Percentiles rank a stretch among this genome's conserved stretches.
These are phyloP conservation scores for Ogataea pini DNA, from an alignment of 805 yeast genomes.

Conservation along the genomic window DNA sequence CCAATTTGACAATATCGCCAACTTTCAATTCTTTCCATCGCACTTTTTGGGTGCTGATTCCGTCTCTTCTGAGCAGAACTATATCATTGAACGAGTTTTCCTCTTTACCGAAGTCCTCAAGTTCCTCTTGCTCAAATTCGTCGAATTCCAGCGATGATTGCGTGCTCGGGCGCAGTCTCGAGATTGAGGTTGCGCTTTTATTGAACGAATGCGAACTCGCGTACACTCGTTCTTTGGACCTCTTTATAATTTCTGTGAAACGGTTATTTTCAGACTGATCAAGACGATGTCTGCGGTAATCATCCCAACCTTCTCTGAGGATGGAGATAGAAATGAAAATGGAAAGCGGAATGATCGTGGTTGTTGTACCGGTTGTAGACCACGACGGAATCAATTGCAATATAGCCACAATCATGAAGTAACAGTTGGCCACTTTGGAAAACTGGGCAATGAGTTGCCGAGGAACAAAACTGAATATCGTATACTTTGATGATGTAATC, in stretches of 20 bases:
- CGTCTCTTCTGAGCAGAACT: conserved; percentile 18
- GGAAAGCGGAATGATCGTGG: conserved; percentile 87
- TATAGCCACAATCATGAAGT: conserved; percentile 86
- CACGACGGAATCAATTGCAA: conserved; percentile 95
- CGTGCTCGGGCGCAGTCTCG: conserved; percentile 29
- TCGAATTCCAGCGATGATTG: conserved; percentile 26
- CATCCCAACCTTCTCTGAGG: conserved; percentile 92
- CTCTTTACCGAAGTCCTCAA: conserved; percentile 14
- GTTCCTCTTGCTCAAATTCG: conserved; percentile 18
- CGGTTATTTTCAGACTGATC: conserved; percentile 84
- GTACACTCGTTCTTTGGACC: conserved; percentile 8
- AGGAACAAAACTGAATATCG: conserved; percentile 78
- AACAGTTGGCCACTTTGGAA: conserved; percentile 87
- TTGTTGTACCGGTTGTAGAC: conserved; percentile 95
- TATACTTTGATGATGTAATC: conserved; percentile 86
- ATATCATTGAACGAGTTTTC: conserved; percentile 30
- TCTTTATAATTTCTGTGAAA: conserved; percentile 41
- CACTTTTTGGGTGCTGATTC: conserved; percentile 24
- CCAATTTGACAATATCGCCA: conserved; percentile 78
- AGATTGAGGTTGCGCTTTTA: conserved; percentile 32
- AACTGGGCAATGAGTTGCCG: conserved; percentile 89
- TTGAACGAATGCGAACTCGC: conserved; percentile 19
- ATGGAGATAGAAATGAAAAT: conserved; percentile 88
- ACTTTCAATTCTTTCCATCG: conserved; percentile 80
- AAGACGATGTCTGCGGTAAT: conserved; percentile 79